These are phyloP conservation scores for Diphasiastrum complanatum DNA, from an alignment of 83 land plant genomes.

Conservation along the genomic window DNA sequence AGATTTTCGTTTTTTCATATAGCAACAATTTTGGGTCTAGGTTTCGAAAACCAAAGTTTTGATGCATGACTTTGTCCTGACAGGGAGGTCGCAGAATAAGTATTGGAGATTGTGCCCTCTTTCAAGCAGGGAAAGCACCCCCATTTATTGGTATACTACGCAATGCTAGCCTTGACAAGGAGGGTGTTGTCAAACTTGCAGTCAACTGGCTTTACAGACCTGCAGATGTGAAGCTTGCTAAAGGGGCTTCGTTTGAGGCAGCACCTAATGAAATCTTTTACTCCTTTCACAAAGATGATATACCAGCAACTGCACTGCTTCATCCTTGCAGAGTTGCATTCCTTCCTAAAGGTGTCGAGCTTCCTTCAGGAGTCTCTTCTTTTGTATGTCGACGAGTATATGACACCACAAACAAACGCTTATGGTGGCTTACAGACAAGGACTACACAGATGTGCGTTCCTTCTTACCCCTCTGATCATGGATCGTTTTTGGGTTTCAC, in stretches of 20 bases:
- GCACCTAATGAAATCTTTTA: constrained; percentile 96
- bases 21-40: no score
- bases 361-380: constrained; percentile 70
- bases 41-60: no score
- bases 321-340: constrained; percentile 99
- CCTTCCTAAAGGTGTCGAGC: constrained; percentile 77
- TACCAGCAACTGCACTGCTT: constrained; percentile 69
- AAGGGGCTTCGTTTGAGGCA: constrained; percentile 68
- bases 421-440: constrained; percentile 93
- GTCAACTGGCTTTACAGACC: constrained; percentile 97
- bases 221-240: constrained; percentile 73
- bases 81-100: constrained; percentile 87
- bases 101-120: constrained; percentile 93
- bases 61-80: neutral
- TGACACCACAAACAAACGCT: constrained; percentile 68
- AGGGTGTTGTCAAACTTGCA: constrained; percentile 40
- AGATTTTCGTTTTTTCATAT: no score
- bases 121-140: constrained; percentile 80
- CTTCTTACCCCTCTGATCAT: no score
- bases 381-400: constrained; percentile 92
- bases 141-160: constrained; percentile 91
- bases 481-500: no score
- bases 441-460: constrained; percentile 84
- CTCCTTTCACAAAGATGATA: constrained; percentile 92
- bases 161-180: constrained; percentile 35